A percentile compares a stretch with the other conserved stretches of the same genome.
phyloP scores from a whole-genome alignment of 2,329 filamentous ascomycete species.

The Diplodia scrobiculata region DNA sequence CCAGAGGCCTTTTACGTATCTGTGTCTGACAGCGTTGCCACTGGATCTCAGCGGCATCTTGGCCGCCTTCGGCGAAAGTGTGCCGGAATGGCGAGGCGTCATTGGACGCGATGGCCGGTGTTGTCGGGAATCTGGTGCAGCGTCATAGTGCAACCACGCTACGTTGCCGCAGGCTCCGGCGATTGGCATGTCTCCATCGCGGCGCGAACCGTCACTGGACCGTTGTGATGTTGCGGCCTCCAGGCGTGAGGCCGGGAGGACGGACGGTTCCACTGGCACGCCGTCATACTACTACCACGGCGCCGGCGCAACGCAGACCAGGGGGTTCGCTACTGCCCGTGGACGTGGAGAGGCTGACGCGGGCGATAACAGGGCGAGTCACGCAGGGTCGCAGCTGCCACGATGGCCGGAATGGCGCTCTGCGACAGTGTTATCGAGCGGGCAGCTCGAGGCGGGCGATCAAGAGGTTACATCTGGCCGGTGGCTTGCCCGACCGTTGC shows the following conservation, averaged over 20 bases:
- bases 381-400: constrained; percentile 21
- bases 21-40: constrained; percentile 15
- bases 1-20: constrained; percentile 8
- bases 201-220: neutral
- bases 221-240: too few relatives aligned
- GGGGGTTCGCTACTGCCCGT: neutral
- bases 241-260: neutral
- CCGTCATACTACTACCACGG: constrained; percentile 10
- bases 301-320: constrained; percentile 12
- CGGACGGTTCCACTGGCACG: constrained; percentile 14
- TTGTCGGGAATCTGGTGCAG: constrained; percentile 21
- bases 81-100: constrained; percentile 18
- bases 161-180: neutral
- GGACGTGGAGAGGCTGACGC: too few relatives aligned
- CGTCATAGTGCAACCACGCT: constrained; percentile 17
- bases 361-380: constrained; percentile 13
- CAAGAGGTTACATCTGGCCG: constrained; percentile 28
- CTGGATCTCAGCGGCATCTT: constrained; percentile 1
- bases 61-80: constrained; percentile 25
- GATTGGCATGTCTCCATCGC: too few relatives aligned
- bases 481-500: constrained; percentile 28
- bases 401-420: constrained; percentile 6
- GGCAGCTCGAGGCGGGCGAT: constrained; percentile 3
- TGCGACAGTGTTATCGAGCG: constrained; percentile 27
- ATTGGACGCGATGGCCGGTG: constrained; percentile 13